Evolutionary conservation across 208 protist genomes (phyloP).

Genomic region (Tritrichomonas foetus): DNA sequence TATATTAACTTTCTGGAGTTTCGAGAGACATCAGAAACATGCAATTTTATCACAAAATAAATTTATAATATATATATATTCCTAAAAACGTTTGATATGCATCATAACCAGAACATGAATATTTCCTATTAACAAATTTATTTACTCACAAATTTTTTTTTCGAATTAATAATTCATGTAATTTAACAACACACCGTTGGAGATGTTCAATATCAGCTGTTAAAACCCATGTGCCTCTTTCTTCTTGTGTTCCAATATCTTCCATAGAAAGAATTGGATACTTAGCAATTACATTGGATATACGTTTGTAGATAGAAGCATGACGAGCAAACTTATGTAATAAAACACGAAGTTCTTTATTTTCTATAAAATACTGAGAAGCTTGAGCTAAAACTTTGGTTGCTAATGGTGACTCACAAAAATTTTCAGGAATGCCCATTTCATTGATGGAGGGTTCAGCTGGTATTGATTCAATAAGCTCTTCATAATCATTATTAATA

Average conservation of each 20-base stretch:
- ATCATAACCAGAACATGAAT: too few species aligned
- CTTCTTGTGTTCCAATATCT: constrained; percentile 33
- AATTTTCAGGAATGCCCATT: not conserved
- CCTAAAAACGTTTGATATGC: too few species aligned
- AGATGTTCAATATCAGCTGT: constrained; percentile 14
- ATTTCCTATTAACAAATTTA: too few species aligned
- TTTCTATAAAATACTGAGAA: not conserved
- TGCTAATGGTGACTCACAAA: not conserved
- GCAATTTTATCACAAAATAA: too few species aligned
- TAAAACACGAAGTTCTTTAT: not conserved
- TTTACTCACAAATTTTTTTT: not conserved
- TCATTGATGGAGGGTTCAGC: not conserved
- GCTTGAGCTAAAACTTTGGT: not conserved
- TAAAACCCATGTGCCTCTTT: not conserved
- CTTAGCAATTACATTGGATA: not conserved
- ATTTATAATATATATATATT: too few species aligned
- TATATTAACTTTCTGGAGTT: too few species aligned
- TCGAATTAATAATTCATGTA: not conserved
- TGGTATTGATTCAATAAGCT: not conserved
- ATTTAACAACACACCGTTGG: not conserved
- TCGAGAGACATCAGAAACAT: too few species aligned
- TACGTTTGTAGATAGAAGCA: not conserved
- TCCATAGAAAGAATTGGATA: not conserved
- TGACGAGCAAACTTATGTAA: not conserved
- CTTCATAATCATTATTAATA: not conserved